These are phyloP conservation scores for Phytophthora fragariaefolia DNA, from an alignment of 352 stramenopile genomes.

Conservation along the genomic window DNA sequence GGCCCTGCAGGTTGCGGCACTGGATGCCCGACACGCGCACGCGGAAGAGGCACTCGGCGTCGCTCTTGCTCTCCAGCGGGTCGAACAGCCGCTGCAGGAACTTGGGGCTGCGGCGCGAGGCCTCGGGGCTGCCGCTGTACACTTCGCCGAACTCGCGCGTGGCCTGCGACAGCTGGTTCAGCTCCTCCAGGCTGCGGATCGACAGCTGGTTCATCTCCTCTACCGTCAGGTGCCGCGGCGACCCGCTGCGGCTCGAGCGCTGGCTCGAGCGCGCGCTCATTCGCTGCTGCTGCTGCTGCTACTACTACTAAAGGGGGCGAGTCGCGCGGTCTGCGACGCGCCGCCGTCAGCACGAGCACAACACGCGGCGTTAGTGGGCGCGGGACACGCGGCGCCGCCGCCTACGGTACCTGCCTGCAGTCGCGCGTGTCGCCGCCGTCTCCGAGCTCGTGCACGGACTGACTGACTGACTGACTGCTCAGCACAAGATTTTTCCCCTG, in stretches of 20 bases:
- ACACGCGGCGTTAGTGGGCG: slow-evolving; percentile 5
- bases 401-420: slow-evolving; percentile 13
- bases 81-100: slow-evolving; percentile 77
- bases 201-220: slow-evolving; percentile 47
- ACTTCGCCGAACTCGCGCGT: slow-evolving; percentile 81
- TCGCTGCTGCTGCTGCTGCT: too few relatives aligned
- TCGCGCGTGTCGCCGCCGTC: slow-evolving; percentile 13
- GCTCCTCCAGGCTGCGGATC: slow-evolving; percentile 56
- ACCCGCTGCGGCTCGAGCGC: slow-evolving; percentile 49
- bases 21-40: slow-evolving; percentile 89
- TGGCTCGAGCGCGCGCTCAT: slow-evolving; percentile 32
- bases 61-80: slow-evolving; percentile 56
- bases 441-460: slow-evolving; percentile 1
- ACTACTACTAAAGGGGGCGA: too few relatives aligned
- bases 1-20: slow-evolving; percentile 85
- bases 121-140: slow-evolving; percentile 49
- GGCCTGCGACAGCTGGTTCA: slow-evolving; percentile 78
- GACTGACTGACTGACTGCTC: slow-evolving; percentile 32
- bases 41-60: slow-evolving; percentile 82
- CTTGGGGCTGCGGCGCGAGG: slow-evolving; percentile 58
- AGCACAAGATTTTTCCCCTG: slow-evolving; percentile 37
- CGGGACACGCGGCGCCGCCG: too few relatives aligned
- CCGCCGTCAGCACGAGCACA: slow-evolving; percentile 8
- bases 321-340: too few relatives aligned
- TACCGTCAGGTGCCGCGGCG: slow-evolving; percentile 53